Evolutionary conservation across 768 basidiomycete genomes (phyloP).

Genomic region (Phaeotremella skinneri): DNA sequence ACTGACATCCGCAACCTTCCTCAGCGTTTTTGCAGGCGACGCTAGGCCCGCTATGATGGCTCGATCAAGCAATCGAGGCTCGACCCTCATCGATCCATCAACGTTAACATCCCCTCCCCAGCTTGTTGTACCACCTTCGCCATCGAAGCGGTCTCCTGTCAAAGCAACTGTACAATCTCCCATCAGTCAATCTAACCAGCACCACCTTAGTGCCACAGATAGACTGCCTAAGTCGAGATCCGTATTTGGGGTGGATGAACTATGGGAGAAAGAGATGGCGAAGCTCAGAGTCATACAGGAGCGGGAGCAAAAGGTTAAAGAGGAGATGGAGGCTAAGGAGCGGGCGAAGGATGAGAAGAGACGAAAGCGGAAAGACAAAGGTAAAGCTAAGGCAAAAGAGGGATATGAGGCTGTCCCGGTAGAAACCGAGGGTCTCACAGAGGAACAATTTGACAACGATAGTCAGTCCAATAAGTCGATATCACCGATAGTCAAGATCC

Average conservation of each 20-base stretch:
- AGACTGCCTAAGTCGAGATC: conserved; percentile 60
- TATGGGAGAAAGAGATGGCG: conserved; percentile 84
- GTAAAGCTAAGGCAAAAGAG: conserved; percentile 14
- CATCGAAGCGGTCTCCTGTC: conserved; percentile 2
- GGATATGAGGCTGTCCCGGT: conserved; percentile 8
- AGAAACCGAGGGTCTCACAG: conserved; percentile 12
- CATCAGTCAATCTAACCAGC: not conserved
- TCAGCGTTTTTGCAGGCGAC: conserved; percentile 82
- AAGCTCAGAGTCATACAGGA: conserved; percentile 77
- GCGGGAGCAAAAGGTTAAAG: conserved; percentile 58
- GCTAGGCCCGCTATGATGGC: conserved; percentile 92
- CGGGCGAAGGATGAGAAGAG: conserved; percentile 55
- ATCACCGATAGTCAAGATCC: conserved; percentile 17
- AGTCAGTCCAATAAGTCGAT: conserved; percentile 3
- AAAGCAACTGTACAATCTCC: not conserved
- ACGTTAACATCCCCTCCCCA: conserved; percentile 35
- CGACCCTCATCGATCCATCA: conserved; percentile 72
- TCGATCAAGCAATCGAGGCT: conserved; percentile 60
- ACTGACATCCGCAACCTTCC: no score
- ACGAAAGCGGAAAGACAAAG: conserved; percentile 16
- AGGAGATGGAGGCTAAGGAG: conserved; percentile 57
- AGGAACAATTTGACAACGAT: conserved; percentile 6
- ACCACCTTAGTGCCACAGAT: conserved; percentile 1
- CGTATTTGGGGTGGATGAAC: conserved; percentile 89
- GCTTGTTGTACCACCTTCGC: not conserved